Conservation (phyloP, 345 rosid genomes). For the Gynandropsis gynandra region DNA sequence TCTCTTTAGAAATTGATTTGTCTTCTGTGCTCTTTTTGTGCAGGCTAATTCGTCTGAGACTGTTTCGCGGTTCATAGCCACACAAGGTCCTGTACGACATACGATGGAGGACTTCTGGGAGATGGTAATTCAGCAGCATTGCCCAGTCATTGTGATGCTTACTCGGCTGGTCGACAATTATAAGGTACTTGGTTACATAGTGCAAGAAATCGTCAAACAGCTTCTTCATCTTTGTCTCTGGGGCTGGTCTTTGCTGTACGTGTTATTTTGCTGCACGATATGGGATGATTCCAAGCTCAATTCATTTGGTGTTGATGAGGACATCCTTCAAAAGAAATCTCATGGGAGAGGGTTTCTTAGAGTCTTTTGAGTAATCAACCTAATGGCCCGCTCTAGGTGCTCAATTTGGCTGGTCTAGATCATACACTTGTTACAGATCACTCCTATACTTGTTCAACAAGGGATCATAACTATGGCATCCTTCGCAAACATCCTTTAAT, state of each 20-base stretch:
- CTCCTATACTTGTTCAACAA: neutral
- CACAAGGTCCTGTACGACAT: conserved; percentile 75
- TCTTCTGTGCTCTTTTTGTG: conserved; percentile 19
- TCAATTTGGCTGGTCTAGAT: no score
- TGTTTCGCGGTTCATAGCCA: conserved; percentile 73
- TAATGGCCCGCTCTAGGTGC: no score
- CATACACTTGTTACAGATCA: neutral
- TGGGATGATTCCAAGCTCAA: neutral
- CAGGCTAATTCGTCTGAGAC: conserved; percentile 59
- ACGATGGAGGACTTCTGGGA: conserved; percentile 95
- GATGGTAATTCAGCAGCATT: conserved; percentile 72
- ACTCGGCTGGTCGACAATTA: conserved; percentile 71
- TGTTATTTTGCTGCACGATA: conserved; percentile 10
- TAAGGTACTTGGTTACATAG: conserved; percentile 34
- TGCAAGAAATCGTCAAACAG: neutral
- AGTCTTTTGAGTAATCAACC: no score
- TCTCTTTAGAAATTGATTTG: neutral
- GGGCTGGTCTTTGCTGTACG: conserved; percentile 1
- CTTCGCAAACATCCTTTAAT: conserved; percentile 2
- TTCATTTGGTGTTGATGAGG: conserved; percentile 4
- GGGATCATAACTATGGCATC: neutral
- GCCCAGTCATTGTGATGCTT: conserved; percentile 82
- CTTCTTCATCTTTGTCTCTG: conserved; percentile 2
- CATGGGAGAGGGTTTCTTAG: neutral
- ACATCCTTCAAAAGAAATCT: neutral